A percentile compares a stretch with the other conserved stretches of the same genome.
Evolutionary conservation across 768 basidiomycete genomes (phyloP).

Genomic region (Amanita brunnescens): DNA sequence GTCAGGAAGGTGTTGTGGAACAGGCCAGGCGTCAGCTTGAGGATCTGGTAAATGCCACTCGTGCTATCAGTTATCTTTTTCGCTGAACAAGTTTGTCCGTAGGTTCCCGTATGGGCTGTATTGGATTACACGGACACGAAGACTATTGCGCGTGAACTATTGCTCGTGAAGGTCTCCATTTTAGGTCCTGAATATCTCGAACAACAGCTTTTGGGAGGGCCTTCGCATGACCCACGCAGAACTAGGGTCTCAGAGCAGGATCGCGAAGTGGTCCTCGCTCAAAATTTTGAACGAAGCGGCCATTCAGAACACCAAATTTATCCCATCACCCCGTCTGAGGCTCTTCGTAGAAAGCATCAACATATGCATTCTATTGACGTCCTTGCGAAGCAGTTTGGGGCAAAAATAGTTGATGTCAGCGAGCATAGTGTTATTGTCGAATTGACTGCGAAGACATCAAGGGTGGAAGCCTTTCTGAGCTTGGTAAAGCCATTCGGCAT

Average conservation of each 20-base stretch:
- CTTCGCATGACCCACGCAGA: constrained; percentile 68
- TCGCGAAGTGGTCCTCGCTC: constrained; percentile 64
- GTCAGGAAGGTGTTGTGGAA: constrained; percentile 97
- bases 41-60: constrained; percentile 64
- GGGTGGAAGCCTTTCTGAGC: constrained; percentile 89
- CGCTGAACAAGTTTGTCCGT: not conserved
- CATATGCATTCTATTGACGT: constrained; percentile 82
- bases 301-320: constrained; percentile 25
- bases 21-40: constrained; percentile 94
- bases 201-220: constrained; percentile 80
- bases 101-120: constrained; percentile 99
- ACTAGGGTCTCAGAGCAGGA: constrained; percentile 44
- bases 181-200: constrained; percentile 96
- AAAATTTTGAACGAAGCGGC: constrained; percentile 64
- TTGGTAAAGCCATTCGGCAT: constrained; percentile 92
- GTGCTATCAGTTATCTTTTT: not conserved
- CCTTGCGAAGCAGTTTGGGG: constrained; percentile 84
- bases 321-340: constrained; percentile 71
- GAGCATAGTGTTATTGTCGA: constrained; percentile 95
- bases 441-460: constrained; percentile 82
- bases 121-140: constrained; percentile 94
- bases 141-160: constrained; percentile 85
- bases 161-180: constrained; percentile 94
- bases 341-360: constrained; percentile 81
- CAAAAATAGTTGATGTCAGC: constrained; percentile 88